phyloP scores from a whole-genome alignment of 1,139 yeast genomes.

The Geotrichum bryndzae region DNA sequence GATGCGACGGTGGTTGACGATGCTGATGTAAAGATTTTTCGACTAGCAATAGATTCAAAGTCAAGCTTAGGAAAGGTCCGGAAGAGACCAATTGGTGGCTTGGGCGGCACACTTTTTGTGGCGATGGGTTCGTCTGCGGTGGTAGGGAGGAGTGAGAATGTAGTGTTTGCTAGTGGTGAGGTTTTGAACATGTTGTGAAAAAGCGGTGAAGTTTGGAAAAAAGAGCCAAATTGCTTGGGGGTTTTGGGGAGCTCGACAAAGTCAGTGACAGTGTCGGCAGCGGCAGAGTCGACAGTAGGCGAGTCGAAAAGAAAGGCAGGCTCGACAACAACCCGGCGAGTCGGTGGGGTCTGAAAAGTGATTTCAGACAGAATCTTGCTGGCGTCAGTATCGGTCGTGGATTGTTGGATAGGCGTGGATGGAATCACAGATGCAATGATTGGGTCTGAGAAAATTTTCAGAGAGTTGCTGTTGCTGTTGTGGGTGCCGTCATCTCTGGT shows the following conservation, averaged over 20 bases:
- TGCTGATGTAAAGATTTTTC: neutral
- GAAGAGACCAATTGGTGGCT: neutral
- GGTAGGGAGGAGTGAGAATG: neutral
- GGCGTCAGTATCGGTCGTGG: neutral
- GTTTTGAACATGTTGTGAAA: slow-evolving; percentile 1
- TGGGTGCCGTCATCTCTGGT: neutral
- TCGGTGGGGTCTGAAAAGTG: slow-evolving; percentile 3
- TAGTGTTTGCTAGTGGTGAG: slow-evolving; percentile 9
- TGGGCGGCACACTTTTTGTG: neutral
- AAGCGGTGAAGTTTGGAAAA: slow-evolving; percentile 13
- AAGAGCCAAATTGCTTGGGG: slow-evolving; percentile 2
- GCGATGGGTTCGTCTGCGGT: neutral
- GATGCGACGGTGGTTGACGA: neutral
- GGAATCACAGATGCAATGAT: neutral
- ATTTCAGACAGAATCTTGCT: slow-evolving; percentile 5
- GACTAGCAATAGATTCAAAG: slow-evolving; percentile 10
- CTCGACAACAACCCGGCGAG: neutral
- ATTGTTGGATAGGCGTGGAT: neutral
- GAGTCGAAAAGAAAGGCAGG: neutral
- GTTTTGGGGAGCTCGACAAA: slow-evolving; percentile 4
- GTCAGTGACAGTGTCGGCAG: slow-evolving; percentile 1
- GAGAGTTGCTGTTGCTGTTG: neutral
- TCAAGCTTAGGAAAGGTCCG: slow-evolving; percentile 6
- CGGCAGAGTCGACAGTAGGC: neutral
- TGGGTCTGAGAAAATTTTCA: neutral